Percentiles rank a stretch among this genome's conserved stretches.
Evolutionary conservation across 495 filamentous ascomycete species (phyloP).

Genomic region (Filosporella fistucella): DNA sequence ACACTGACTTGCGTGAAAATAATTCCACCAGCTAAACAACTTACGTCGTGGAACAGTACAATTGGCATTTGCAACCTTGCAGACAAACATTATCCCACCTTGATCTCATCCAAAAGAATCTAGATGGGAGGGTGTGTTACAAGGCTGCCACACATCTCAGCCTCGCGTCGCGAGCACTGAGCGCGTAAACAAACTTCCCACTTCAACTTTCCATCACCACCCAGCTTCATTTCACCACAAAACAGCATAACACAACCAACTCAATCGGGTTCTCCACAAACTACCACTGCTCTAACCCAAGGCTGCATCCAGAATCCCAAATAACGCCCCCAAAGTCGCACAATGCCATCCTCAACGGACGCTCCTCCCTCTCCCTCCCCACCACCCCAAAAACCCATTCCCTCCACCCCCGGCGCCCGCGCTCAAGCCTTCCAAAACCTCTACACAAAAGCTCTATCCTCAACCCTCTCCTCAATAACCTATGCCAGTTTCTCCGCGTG

Average conservation of each 20-base stretch:
- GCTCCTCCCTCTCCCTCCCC: constrained; percentile 5
- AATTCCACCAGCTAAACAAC: no score
- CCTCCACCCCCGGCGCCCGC: constrained; percentile 63
- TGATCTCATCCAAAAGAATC: no score
- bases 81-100: no score
- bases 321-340: neutral
- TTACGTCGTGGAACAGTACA: no score
- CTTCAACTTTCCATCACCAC: neutral
- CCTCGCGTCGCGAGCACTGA: constrained; percentile 3
- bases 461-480: constrained; percentile 68
- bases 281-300: neutral
- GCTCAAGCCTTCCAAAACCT: constrained; percentile 66
- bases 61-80: no score
- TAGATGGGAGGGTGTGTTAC: no score
- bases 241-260: neutral
- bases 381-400: constrained; percentile 15
- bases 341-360: neutral
- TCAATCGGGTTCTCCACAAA: neutral
- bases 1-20: no score
- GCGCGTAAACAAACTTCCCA: constrained; percentile 11
- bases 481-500: constrained; percentile 80
- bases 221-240: neutral
- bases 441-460: constrained; percentile 61
- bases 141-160: neutral
- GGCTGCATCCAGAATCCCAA: neutral